These are phyloP conservation scores for Lecanicillium sp. DNA, from an alignment of 2,329 filamentous ascomycete species.

Conservation along the genomic window DNA sequence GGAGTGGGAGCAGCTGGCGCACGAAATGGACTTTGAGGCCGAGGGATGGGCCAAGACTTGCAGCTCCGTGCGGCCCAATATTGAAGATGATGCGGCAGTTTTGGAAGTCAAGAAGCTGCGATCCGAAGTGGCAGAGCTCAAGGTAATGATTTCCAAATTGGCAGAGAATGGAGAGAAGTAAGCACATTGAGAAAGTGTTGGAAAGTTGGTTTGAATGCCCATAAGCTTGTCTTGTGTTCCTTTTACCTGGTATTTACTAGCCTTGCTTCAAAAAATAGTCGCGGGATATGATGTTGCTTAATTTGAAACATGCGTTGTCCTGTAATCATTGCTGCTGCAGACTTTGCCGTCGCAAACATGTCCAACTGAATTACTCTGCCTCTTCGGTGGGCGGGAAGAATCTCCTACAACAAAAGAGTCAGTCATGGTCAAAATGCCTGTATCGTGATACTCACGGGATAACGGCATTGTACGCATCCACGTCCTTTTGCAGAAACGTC, in stretches of 20 bases:
- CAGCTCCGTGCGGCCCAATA: constrained; percentile 67
- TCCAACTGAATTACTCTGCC: neutral
- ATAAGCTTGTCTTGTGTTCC: too few species aligned
- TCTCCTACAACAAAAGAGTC: neutral
- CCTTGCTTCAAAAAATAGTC: too few species aligned
- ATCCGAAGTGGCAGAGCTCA: constrained; percentile 53
- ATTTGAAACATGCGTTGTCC: too few species aligned
- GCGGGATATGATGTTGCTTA: too few species aligned
- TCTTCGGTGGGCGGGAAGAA: constrained; percentile 5
- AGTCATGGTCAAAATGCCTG: neutral
- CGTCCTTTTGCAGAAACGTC: constrained; percentile 74
- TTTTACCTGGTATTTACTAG: too few species aligned
- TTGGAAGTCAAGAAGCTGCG: constrained; percentile 58
- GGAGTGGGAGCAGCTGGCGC: constrained; percentile 84
- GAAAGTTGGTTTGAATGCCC: neutral
- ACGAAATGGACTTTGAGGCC: constrained; percentile 69
- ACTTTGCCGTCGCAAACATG: neutral
- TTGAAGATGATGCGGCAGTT: constrained; percentile 72
- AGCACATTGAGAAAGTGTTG: neutral
- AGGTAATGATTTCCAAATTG: constrained; percentile 37
- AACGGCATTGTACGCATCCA: constrained; percentile 60
- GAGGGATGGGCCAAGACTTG: constrained; percentile 85
- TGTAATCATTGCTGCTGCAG: too few species aligned
- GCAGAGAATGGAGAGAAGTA: constrained; percentile 7
- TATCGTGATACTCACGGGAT: constrained; percentile 55